phyloP scores from a whole-genome alignment of 331 rosid genomes.

The Saraca asoca region DNA sequence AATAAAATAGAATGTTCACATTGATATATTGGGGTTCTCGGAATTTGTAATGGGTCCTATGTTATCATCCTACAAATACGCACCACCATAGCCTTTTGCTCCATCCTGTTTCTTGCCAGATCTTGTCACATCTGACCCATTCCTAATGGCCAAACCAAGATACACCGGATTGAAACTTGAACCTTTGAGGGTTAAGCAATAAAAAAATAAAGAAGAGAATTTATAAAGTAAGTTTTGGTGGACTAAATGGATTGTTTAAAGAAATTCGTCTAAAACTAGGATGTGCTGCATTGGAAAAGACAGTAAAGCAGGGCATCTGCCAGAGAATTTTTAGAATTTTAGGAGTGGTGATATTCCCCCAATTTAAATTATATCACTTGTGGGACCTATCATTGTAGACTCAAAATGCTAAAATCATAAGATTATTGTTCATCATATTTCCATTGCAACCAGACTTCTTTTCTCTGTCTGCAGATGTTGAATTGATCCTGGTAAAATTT shows the following conservation, averaged over 20 bases:
- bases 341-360: not conserved
- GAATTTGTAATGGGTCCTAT: slow-evolving; percentile 16
- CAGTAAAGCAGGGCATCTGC: not conserved
- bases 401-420: not conserved
- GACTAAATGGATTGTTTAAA: slow-evolving; percentile 23
- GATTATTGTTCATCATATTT: slow-evolving; percentile 1
- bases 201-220: slow-evolving; percentile 2
- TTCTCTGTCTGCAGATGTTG: too few species aligned
- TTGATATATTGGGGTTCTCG: not conserved
- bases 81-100: slow-evolving; percentile 5
- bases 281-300: slow-evolving; percentile 24
- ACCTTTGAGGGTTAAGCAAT: not conserved
- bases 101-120: not conserved
- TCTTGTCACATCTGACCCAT: slow-evolving; percentile 9
- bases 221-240: not conserved
- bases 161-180: not conserved
- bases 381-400: not conserved
- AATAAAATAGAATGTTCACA: too few species aligned
- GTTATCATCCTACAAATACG: slow-evolving; percentile 17
- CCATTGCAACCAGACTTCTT: not conserved
- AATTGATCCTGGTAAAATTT: too few species aligned
- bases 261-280: slow-evolving; percentile 11
- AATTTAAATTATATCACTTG: slow-evolving; percentile 5
- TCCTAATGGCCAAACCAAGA: slow-evolving; percentile 5
- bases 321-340: not conserved